A percentile compares a stretch with the other conserved stretches of the same genome.
Evolutionary conservation across 768 basidiomycete species (phyloP).

Genomic region (Saitozyma sp.): DNA sequence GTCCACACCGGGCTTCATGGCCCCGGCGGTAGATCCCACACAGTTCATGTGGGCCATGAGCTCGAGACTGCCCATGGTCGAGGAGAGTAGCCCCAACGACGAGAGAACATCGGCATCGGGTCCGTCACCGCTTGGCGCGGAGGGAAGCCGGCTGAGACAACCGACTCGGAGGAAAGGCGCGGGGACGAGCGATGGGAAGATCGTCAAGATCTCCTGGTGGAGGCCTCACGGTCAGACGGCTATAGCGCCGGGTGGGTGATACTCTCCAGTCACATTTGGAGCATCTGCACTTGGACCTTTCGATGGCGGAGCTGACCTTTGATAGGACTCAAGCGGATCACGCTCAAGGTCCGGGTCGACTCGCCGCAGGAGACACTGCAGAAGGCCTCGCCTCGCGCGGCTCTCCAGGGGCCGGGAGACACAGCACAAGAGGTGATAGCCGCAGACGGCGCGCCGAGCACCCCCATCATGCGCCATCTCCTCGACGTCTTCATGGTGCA

Average conservation of each 20-base stretch:
- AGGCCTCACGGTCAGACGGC: constrained; percentile 36
- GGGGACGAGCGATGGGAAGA: constrained; percentile 8
- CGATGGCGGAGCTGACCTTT: background rate
- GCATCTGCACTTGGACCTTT: background rate
- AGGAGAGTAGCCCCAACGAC: constrained; percentile 19
- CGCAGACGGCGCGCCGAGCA: constrained; percentile 18
- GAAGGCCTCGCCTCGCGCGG: constrained; percentile 6
- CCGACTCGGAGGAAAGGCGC: background rate
- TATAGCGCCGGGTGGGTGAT: constrained; percentile 16
- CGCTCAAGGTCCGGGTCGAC: constrained; percentile 27
- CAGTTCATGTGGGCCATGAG: constrained; percentile 25
- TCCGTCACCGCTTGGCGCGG: too few relatives aligned
- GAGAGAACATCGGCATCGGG: background rate
- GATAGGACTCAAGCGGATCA: constrained; percentile 24
- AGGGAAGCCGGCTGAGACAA: too few relatives aligned
- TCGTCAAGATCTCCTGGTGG: constrained; percentile 36
- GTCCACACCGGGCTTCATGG: background rate
- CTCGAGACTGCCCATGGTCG: constrained; percentile 20
- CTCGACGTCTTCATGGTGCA: constrained; percentile 31
- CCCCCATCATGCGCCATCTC: constrained; percentile 24
- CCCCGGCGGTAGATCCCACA: background rate
- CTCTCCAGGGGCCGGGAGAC: constrained; percentile 3
- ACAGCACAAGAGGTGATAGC: constrained; percentile 13
- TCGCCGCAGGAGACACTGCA: constrained; percentile 11
- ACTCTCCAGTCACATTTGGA: background rate